phyloP scores from a whole-genome alignment of 306 rosid genomes.

The Psophocarpus tetragonolobus region DNA sequence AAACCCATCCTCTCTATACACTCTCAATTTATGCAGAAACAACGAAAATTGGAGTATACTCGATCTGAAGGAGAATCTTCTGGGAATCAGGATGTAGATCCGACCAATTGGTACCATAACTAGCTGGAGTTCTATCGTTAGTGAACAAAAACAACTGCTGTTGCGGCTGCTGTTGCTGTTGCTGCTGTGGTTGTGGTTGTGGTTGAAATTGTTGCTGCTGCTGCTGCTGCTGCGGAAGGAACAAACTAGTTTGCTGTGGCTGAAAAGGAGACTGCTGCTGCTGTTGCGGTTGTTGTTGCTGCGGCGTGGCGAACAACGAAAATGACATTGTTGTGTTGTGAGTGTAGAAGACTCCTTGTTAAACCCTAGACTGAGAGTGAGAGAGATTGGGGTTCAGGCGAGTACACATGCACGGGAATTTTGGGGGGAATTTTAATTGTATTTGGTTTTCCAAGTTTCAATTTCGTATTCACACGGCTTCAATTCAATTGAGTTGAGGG shows the following conservation, averaged over 20 bases:
- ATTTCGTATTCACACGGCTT: background rate
- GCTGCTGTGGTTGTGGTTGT: conserved; percentile 35
- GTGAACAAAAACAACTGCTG: conserved; percentile 64
- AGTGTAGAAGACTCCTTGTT: conserved; percentile 30
- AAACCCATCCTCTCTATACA: background rate
- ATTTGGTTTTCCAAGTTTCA: background rate
- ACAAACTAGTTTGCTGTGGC: conserved; percentile 37
- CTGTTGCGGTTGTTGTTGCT: conserved; percentile 49
- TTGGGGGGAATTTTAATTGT: conserved; percentile 5
- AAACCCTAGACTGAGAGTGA: conserved; percentile 64
- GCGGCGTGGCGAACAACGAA: conserved; percentile 76
- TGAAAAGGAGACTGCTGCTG: conserved; percentile 57
- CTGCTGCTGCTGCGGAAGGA: conserved; percentile 47
- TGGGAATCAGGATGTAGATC: conserved; percentile 96
- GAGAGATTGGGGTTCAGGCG: conserved; percentile 33
- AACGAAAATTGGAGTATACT: conserved; percentile 45
- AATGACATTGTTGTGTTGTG: conserved; percentile 61
- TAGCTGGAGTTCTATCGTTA: conserved; percentile 76
- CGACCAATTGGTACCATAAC: conserved; percentile 83
- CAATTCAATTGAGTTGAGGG: background rate
- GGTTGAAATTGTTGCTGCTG: conserved; percentile 40
- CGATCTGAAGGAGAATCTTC: conserved; percentile 86
- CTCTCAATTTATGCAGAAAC: background rate
- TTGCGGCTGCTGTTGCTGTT: conserved; percentile 42
- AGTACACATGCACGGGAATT: background rate